Percentiles rank a stretch among this genome's conserved stretches.
phyloP scores from a whole-genome alignment of 2,329 filamentous ascomycete genomes.

The Calycina herbarum region DNA sequence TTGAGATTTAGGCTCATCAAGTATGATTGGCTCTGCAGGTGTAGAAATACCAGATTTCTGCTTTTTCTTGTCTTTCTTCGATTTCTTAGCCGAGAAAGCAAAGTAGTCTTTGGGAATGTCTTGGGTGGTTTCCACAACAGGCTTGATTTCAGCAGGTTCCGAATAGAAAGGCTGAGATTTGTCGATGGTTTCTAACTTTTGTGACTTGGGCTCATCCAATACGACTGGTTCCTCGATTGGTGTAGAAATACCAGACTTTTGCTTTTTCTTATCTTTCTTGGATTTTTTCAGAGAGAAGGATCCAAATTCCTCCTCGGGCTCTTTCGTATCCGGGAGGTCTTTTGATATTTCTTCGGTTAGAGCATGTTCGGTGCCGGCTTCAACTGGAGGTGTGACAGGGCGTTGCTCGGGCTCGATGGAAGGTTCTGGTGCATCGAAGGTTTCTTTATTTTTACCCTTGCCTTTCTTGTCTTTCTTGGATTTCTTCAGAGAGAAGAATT shows the following conservation, averaged over 20 bases:
- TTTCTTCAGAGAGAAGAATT: conserved; percentile 11
- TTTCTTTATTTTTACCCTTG: conserved; percentile 27
- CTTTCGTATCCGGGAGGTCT: neutral
- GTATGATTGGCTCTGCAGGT: conserved; percentile 14
- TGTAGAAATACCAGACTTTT: conserved; percentile 22
- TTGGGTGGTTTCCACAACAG: neutral
- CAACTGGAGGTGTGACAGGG: neutral
- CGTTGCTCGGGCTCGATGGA: neutral
- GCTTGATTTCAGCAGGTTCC: conserved; percentile 9
- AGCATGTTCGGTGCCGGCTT: neutral
- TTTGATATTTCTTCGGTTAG: neutral
- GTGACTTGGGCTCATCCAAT: neutral
- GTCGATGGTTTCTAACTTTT: neutral
- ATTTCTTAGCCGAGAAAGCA: conserved; percentile 21
- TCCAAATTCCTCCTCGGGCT: conserved; percentile 2
- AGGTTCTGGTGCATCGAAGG: conserved; percentile 4
- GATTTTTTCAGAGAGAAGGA: conserved; percentile 17
- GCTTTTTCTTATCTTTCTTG: conserved; percentile 29
- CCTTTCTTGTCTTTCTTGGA: conserved; percentile 19
- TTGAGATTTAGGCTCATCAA: neutral
- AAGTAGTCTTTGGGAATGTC: conserved; percentile 13
- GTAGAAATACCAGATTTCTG: conserved; percentile 23
- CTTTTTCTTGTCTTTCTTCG: conserved; percentile 29
- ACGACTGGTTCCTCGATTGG: conserved; percentile 15
- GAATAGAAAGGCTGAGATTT: neutral